phyloP scores from a whole-genome alignment of 169 alveolate species.

The Cryptosporidium bovis region DNA sequence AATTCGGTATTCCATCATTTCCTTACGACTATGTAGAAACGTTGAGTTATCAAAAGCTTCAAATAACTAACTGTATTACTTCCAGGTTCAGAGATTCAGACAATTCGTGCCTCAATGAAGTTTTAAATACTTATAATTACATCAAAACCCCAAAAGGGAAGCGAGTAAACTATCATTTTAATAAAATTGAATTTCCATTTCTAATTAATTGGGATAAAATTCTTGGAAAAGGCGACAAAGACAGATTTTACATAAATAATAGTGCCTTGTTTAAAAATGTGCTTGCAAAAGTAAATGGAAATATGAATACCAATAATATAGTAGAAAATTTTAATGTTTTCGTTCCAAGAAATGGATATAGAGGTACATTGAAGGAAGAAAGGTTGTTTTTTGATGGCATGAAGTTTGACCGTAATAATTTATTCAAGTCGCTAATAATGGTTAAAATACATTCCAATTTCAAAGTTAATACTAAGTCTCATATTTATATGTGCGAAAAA shows the following conservation, averaged over 20 bases:
- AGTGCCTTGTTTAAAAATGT: neutral
- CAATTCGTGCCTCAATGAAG: constrained; percentile 10
- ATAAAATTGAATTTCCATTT: constrained; percentile 59
- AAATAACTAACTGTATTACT: neutral
- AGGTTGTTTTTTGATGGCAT: neutral
- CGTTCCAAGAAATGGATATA: constrained; percentile 41
- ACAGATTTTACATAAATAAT: constrained; percentile 3
- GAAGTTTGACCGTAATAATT: neutral
- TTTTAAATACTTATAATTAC: neutral
- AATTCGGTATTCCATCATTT: constrained; percentile 40
- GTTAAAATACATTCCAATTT: constrained; percentile 25
- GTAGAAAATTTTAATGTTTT: constrained; percentile 19
- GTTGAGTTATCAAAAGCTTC: constrained; percentile 31
- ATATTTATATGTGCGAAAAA: constrained; percentile 35
- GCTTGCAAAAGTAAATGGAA: neutral
- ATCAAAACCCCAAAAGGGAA: constrained; percentile 58
- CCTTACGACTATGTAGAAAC: constrained; percentile 70
- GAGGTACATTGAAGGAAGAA: constrained; percentile 40
- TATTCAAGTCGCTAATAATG: neutral
- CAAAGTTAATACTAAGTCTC: constrained; percentile 15
- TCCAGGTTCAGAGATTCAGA: neutral
- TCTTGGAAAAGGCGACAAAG: neutral
- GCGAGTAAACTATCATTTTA: constrained; percentile 40
- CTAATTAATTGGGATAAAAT: constrained; percentile 53
- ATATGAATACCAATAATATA: neutral